phyloP scores from a whole-genome alignment of 352 stramenopile genomes.

The Phytopythium ostracodes region DNA sequence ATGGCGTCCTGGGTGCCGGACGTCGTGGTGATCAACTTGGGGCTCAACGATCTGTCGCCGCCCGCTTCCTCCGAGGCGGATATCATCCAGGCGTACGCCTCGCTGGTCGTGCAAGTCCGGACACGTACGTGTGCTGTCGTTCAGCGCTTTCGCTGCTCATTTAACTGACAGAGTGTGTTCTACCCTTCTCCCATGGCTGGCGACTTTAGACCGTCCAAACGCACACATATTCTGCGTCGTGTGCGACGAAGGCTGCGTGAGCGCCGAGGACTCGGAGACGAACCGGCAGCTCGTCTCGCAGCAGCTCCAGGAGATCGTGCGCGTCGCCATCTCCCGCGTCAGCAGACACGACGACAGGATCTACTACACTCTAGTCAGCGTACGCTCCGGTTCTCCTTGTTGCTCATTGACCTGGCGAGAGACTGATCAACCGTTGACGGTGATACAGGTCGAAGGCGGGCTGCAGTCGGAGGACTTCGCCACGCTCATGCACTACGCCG shows the following conservation, averaged over 20 bases:
- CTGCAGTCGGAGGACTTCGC: constrained; percentile 67
- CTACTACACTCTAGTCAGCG: constrained; percentile 80
- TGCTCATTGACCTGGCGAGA: neutral
- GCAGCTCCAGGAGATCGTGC: constrained; percentile 84
- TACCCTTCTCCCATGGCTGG: neutral
- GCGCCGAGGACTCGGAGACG: constrained; percentile 63
- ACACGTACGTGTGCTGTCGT: constrained; percentile 36
- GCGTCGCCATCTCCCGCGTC: constrained; percentile 76
- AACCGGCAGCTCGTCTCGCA: constrained; percentile 76
- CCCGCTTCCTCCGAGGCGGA: constrained; percentile 81
- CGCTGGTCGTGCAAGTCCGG: constrained; percentile 73
- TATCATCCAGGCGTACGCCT: constrained; percentile 71
- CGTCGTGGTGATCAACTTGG: constrained; percentile 83
- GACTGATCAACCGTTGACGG: neutral
- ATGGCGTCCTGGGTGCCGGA: constrained; percentile 75
- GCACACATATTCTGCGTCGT: constrained; percentile 87
- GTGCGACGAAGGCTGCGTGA: constrained; percentile 81
- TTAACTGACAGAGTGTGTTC: neutral
- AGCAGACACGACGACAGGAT: constrained; percentile 76
- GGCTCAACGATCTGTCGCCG: constrained; percentile 81
- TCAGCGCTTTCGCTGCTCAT: too few relatives aligned
- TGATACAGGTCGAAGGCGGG: constrained; percentile 53
- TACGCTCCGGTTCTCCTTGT: constrained; percentile 13
- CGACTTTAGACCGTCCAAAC: constrained; percentile 49
- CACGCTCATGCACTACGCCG: constrained; percentile 79